Percentiles rank a stretch among this genome's conserved stretches.
Evolutionary conservation across 2,329 filamentous ascomycete species (phyloP).

Genomic region (Akanthomyces uredinophilus): DNA sequence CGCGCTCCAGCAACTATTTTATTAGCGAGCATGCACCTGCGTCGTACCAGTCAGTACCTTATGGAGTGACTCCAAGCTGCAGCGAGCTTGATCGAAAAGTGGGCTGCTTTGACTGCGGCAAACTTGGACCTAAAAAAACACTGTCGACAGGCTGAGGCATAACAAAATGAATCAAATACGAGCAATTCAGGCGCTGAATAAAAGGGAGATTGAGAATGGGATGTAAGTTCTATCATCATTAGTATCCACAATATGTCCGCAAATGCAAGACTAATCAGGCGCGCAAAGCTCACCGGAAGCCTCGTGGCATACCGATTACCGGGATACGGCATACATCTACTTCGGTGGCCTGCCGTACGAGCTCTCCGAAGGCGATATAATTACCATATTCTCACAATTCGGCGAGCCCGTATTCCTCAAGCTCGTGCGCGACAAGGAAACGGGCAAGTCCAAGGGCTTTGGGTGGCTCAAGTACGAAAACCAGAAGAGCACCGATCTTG

Average conservation of each 20-base stretch:
- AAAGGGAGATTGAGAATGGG: slow-evolving; percentile 86
- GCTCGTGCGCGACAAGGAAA: slow-evolving; percentile 89
- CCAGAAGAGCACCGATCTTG: slow-evolving; percentile 89
- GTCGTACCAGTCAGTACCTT: not conserved
- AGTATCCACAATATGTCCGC: not conserved
- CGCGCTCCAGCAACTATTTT: not conserved
- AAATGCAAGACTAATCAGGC: not conserved
- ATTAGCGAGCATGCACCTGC: slow-evolving; percentile 3
- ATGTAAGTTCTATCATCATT: slow-evolving; percentile 47
- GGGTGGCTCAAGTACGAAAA: slow-evolving; percentile 98
- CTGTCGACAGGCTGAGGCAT: not conserved
- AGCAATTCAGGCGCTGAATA: slow-evolving; percentile 87
- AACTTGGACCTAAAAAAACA: slow-evolving; percentile 16
- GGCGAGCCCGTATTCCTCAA: slow-evolving; percentile 93
- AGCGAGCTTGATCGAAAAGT: slow-evolving; percentile 18
- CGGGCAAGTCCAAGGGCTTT: slow-evolving; percentile 90
- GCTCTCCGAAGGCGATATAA: slow-evolving; percentile 88
- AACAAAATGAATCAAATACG: slow-evolving; percentile 84
- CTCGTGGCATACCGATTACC: slow-evolving; percentile 96
- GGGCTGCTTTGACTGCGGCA: slow-evolving; percentile 9
- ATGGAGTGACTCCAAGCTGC: too few relatives aligned
- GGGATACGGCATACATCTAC: slow-evolving; percentile 94
- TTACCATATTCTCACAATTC: slow-evolving; percentile 95
- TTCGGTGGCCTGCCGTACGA: slow-evolving; percentile 92
- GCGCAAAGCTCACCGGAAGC: slow-evolving; percentile 65